Evolutionary conservation across 768 basidiomycete genomes (phyloP).

Genomic region (Tulasnella sp.): DNA sequence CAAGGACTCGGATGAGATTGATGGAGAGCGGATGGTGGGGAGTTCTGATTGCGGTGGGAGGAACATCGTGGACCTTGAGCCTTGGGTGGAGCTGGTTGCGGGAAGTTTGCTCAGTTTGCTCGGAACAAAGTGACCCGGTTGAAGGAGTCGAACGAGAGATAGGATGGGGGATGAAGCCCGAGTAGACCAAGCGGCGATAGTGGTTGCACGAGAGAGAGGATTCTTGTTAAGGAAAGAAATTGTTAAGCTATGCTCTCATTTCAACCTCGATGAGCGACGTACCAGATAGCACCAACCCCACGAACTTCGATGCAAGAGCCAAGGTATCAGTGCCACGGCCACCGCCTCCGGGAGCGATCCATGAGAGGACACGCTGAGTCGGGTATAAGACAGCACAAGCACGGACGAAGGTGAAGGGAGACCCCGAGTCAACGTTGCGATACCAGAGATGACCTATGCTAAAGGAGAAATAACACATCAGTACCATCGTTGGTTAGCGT

Average conservation of each 20-base stretch:
- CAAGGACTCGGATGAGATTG: slow-evolving; percentile 37
- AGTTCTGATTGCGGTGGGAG: slow-evolving; percentile 12
- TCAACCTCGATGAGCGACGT: slow-evolving; percentile 34
- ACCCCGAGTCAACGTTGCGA: slow-evolving; percentile 80
- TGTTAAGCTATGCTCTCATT: not conserved
- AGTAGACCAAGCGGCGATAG: not conserved
- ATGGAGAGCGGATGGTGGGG: too few species aligned
- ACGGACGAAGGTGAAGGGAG: slow-evolving; percentile 74
- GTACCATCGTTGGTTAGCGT: too few species aligned
- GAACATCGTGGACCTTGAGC: slow-evolving; percentile 26
- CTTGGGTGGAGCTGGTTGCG: slow-evolving; percentile 20
- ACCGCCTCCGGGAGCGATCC: slow-evolving; percentile 79
- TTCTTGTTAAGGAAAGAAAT: slow-evolving; percentile 51
- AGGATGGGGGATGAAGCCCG: slow-evolving; percentile 40
- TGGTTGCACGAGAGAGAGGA: slow-evolving; percentile 59
- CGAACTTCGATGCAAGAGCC: too few species aligned
- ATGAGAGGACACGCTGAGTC: slow-evolving; percentile 78
- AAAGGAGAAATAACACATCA: too few species aligned
- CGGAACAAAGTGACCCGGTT: slow-evolving; percentile 71
- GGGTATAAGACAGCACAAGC: slow-evolving; percentile 79
- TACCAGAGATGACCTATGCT: slow-evolving; percentile 89
- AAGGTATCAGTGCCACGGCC: slow-evolving; percentile 79
- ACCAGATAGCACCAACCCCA: slow-evolving; percentile 94
- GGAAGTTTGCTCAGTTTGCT: slow-evolving; percentile 42
- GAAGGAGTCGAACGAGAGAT: slow-evolving; percentile 63